These are phyloP conservation scores for Lineolata rhizophorae DNA, from an alignment of 495 filamentous ascomycete species.

Conservation along the genomic window DNA sequence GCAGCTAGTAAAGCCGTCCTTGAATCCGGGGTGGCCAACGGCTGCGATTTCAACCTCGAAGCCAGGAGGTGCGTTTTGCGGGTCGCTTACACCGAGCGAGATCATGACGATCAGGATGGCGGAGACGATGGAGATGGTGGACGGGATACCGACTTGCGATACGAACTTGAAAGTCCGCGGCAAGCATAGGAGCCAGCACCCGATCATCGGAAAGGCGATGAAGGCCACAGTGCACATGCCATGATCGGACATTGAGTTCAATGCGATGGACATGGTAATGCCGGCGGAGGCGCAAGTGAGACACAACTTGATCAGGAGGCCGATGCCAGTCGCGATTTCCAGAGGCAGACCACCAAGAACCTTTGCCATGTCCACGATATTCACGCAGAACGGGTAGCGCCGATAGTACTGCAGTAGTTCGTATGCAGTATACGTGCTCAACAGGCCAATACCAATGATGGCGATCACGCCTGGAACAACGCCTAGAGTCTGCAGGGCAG, in stretches of 20 bases:
- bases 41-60: background rate
- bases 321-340: conserved; percentile 16
- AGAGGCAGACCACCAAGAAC: conserved; percentile 13
- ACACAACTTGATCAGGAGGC: conserved; percentile 27
- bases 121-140: background rate
- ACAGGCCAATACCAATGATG: conserved; percentile 21
- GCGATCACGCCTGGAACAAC: conserved; percentile 20
- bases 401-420: conserved; percentile 7
- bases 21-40: background rate
- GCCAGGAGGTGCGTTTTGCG: background rate
- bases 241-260: conserved; percentile 28
- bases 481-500: conserved; percentile 21
- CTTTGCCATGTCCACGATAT: conserved; percentile 19
- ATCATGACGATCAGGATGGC: background rate
- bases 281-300: conserved; percentile 27
- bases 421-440: conserved; percentile 19
- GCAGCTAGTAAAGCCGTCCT: background rate
- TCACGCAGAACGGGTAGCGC: conserved; percentile 18
- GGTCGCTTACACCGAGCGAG: background rate
- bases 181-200: background rate
- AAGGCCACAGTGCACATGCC: conserved; percentile 13
- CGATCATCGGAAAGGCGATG: conserved; percentile 2
- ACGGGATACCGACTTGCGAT: background rate
- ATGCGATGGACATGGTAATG: conserved; percentile 25
- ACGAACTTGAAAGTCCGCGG: background rate